Evolutionary conservation across 768 basidiomycete species (phyloP).

Genomic region (Lactarius evosmus): DNA sequence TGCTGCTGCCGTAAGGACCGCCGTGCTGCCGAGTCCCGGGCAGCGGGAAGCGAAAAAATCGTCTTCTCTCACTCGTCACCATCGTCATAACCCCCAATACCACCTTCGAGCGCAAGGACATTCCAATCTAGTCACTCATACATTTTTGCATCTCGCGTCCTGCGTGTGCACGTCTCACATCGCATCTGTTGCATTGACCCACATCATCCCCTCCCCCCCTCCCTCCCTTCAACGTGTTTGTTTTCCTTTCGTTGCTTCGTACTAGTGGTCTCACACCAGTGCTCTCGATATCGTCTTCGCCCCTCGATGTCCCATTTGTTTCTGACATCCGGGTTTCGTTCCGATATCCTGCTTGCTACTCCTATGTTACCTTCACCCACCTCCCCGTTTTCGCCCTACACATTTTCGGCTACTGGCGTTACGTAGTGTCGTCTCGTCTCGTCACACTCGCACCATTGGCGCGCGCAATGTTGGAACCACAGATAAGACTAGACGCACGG

Average conservation of each 20-base stretch:
- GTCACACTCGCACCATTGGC: not conserved
- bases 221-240: not conserved
- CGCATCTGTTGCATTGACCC: slow-evolving; percentile 7
- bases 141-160: slow-evolving; percentile 6
- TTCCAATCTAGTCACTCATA: not conserved
- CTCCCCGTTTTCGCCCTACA: not conserved
- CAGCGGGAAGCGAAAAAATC: slow-evolving; percentile 6
- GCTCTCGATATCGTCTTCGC: slow-evolving; percentile 13
- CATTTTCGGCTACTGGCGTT: not conserved
- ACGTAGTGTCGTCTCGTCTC: not conserved
- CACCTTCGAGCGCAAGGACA: slow-evolving; percentile 3
- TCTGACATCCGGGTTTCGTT: slow-evolving; percentile 15
- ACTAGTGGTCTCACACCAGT: slow-evolving; percentile 7
- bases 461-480: not conserved
- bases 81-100: not conserved
- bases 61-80: not conserved
- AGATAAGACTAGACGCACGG: slow-evolving; percentile 4
- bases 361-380: not conserved
- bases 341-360: slow-evolving; percentile 15
- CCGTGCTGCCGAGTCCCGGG: not conserved
- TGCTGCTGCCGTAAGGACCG: not conserved
- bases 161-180: not conserved
- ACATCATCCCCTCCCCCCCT: not conserved
- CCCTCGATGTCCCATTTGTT: slow-evolving; percentile 8
- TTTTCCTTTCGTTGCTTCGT: slow-evolving; percentile 15